Conservation (phyloP, 768 basidiomycete species). For the Cyathus striatus region DNA sequence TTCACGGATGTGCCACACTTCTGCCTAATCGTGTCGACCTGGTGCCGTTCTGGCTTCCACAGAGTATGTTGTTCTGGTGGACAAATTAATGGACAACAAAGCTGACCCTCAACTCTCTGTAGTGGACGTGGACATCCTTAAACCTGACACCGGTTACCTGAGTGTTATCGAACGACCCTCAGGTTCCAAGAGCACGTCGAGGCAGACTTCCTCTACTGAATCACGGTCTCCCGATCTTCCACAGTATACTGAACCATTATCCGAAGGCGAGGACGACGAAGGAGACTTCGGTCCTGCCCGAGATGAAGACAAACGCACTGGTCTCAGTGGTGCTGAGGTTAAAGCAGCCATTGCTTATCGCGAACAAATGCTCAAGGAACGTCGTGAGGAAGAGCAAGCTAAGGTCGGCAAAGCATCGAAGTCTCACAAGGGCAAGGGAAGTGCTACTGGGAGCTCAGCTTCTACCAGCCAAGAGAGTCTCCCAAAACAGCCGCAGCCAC, state of each 20-base stretch:
- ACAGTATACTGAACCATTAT: constrained; percentile 82
- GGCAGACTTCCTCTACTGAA: constrained; percentile 37
- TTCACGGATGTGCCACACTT: constrained; percentile 93
- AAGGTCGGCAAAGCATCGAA: constrained; percentile 7
- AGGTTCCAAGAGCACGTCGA: constrained; percentile 43
- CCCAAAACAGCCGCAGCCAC: too few relatives aligned
- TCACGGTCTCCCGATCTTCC: constrained; percentile 35
- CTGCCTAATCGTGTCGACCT: constrained; percentile 91
- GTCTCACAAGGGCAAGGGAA: constrained; percentile 15
- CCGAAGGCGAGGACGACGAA: constrained; percentile 91
- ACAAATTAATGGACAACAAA: background rate
- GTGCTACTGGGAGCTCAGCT: background rate
- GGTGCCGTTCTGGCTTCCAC: constrained; percentile 97
- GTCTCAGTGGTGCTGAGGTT: constrained; percentile 67
- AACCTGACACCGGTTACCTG: constrained; percentile 79
- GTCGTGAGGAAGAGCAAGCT: constrained; percentile 23
- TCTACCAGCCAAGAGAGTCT: background rate
- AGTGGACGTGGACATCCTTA: constrained; percentile 96
- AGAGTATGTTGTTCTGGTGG: constrained; percentile 61
- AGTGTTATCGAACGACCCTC: constrained; percentile 72
- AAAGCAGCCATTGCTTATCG: constrained; percentile 85
- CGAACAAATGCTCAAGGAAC: constrained; percentile 68
- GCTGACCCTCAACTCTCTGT: too few relatives aligned
- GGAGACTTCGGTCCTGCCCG: constrained; percentile 60
- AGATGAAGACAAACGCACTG: constrained; percentile 80